phyloP scores from a whole-genome alignment of 306 rosid genomes.

The Corylus americana region DNA sequence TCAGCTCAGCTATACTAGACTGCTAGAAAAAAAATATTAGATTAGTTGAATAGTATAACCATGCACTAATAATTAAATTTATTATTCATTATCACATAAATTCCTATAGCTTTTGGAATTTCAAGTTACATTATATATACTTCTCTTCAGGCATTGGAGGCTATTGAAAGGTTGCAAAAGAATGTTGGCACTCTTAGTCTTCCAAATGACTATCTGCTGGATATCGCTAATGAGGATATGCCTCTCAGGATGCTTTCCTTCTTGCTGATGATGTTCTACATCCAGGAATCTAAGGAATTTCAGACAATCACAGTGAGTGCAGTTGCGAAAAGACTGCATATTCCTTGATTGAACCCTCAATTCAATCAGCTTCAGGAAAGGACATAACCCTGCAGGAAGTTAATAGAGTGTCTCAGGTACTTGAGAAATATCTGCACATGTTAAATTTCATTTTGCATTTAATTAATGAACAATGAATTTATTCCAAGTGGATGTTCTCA shows the following conservation, averaged over 20 bases:
- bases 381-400: too few species aligned
- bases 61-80: too few species aligned
- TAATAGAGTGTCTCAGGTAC: too few species aligned
- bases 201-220: constrained; percentile 93
- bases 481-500: constrained; percentile 4
- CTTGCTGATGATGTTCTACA: constrained; percentile 94
- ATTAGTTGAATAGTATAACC: too few species aligned
- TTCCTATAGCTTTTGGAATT: background rate
- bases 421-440: background rate
- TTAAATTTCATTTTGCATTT: constrained; percentile 17
- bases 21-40: background rate
- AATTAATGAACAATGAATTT: constrained; percentile 13
- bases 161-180: constrained; percentile 91
- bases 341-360: too few species aligned
- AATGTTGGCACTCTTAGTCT: constrained; percentile 90
- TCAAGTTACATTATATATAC: constrained; percentile 7
- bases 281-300: constrained; percentile 97
- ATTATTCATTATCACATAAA: background rate
- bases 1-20: background rate
- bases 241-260: constrained; percentile 89
- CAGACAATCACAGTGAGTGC: too few species aligned
- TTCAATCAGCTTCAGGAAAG: too few species aligned
- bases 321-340: too few species aligned
- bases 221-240: constrained; percentile 90
- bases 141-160: constrained; percentile 80